Percentiles rank a stretch among this genome's conserved stretches.
These are phyloP conservation scores for Chaetomium olivaceum DNA, from an alignment of 2,329 filamentous ascomycete genomes.

Conservation along the genomic window DNA sequence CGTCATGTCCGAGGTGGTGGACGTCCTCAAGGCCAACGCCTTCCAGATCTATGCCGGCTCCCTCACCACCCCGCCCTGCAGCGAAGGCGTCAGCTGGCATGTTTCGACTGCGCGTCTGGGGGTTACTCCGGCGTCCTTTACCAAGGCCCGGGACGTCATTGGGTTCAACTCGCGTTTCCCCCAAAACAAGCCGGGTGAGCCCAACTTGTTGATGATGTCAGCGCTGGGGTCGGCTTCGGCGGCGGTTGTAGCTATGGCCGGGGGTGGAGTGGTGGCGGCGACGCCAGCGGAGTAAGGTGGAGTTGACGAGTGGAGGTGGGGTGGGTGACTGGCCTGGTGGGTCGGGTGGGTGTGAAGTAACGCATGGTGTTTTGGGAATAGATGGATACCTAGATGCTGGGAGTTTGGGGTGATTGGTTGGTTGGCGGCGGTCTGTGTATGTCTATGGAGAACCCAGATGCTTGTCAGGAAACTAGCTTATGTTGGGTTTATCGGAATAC, in stretches of 20 bases:
- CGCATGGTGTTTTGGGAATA: neutral
- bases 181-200: conserved; percentile 45
- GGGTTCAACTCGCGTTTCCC: conserved; percentile 51
- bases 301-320: neutral
- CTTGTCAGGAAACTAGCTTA: too few relatives aligned
- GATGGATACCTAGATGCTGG: neutral
- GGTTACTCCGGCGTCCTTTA: conserved; percentile 43
- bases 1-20: conserved; percentile 46
- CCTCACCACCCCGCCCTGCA: conserved; percentile 52
- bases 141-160: conserved; percentile 45
- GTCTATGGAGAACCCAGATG: too few relatives aligned
- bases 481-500: too few relatives aligned
- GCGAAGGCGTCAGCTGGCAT: conserved; percentile 50
- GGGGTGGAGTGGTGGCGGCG: neutral
- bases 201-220: conserved; percentile 40
- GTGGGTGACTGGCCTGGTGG: neutral
- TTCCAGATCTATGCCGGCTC: conserved; percentile 50
- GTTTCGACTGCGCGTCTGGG: conserved; percentile 47
- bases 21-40: conserved; percentile 39
- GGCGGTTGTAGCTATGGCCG: conserved; percentile 15
- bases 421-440: too few relatives aligned
- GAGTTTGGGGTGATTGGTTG: neutral
- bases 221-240: conserved; percentile 22
- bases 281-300: neutral
- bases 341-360: too few relatives aligned